Evolutionary conservation across 202 grass and related monocot species (phyloP), one percentile per base, ranked within the genome.

Genomic region (Setaria italica): DNA sequence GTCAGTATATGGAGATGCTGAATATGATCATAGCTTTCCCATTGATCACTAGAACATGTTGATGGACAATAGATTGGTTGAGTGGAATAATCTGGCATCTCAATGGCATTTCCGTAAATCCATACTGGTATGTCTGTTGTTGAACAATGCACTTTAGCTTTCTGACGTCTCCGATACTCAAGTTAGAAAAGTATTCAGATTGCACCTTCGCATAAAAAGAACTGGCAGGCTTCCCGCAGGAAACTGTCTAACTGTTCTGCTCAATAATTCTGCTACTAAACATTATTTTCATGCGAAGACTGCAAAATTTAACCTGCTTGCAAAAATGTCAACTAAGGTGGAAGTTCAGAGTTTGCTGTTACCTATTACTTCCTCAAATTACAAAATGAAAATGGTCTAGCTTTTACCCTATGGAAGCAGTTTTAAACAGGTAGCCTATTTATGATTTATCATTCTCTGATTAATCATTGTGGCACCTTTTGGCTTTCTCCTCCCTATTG

Each of bases 21-120:
- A 78, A 70, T 47, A 66, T 71, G 71, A 86, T 59, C 21, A 29
- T 11, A 81, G 7, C 74, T 83, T 79, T 67, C 60, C 41, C 67
- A 62, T 45, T 41, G 42, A 65, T 12, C 32, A 11, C 34, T 41
- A 78, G 83, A 66, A 65, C 41, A 60, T 37, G 45, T 82, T 58
- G 29, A 58, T 42, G 41, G 65, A 1, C 15, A n/a, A 63, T 7
- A 10, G 34, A 8, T 53, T 80, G 48, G 78, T 80, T 53, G 82
- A 89, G 62, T 62, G 13, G 20, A 83, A 83, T 72, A 72, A 67
- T 78, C 5, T 25, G 87, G 60, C 43, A 70, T 35, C 49, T 55
- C 8, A 54, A 58, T 53, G 59, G 5, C 35, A 25, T 35, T 48
- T 54, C 53, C 51, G 6, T 76, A 58, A 33, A 76, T 60, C 66